Conservation (phyloP, 306 rosid genomes). For the Canavalia ensiformis region DNA sequence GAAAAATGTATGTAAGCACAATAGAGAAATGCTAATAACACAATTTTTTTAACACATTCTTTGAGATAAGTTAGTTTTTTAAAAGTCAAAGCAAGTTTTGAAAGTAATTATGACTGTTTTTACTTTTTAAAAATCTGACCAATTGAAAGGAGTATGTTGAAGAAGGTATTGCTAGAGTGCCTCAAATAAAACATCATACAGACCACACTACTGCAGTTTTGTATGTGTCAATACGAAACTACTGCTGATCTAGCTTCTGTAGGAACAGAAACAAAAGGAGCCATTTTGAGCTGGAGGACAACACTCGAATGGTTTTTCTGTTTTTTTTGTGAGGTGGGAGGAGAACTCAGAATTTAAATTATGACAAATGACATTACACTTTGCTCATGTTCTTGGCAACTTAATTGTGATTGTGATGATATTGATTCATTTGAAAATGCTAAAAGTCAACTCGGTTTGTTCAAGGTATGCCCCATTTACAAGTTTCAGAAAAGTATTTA, state of each 20-base stretch:
- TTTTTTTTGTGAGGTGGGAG: too few relatives aligned
- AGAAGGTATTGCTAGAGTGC: too few relatives aligned
- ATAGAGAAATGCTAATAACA: background rate
- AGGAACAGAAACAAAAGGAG: background rate
- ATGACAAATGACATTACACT: background rate
- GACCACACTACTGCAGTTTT: too few relatives aligned
- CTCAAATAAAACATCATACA: too few relatives aligned
- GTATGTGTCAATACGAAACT: too few relatives aligned
- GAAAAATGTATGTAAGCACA: background rate
- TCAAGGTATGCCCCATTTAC: background rate
- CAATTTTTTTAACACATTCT: too few relatives aligned
- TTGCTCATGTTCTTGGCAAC: background rate
- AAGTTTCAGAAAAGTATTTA: slow-evolving; percentile 13
- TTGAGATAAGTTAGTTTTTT: too few relatives aligned
- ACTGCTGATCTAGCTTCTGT: background rate
- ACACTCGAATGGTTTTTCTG: background rate
- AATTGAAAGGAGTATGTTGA: too few relatives aligned
- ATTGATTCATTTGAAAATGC: slow-evolving; percentile 10
- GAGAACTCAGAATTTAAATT: background rate
- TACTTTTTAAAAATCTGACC: too few relatives aligned
- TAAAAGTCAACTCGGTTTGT: slow-evolving; percentile 4
- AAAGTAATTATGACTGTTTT: too few relatives aligned
- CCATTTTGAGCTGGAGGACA: background rate
- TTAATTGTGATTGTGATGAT: slow-evolving; percentile 1
- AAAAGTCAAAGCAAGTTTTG: too few relatives aligned